Percentiles rank a stretch among this genome's conserved stretches.
phyloP scores from a whole-genome alignment of 768 basidiomycete genomes.

The Suillus cothurnatus region DNA sequence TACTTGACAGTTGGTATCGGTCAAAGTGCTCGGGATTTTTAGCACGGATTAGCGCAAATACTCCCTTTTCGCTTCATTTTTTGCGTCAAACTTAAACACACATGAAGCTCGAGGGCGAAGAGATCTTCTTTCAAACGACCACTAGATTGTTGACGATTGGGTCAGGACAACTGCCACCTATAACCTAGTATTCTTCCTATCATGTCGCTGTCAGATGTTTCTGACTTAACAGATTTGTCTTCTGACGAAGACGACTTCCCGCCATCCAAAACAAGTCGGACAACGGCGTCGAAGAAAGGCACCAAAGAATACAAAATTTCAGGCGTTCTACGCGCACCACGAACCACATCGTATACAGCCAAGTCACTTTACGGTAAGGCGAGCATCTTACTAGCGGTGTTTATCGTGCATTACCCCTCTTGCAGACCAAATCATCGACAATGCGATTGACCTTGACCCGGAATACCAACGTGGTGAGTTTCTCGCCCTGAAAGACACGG shows the following conservation, averaged over 20 bases:
- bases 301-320: slow-evolving; percentile 33
- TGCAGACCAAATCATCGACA: slow-evolving; percentile 50
- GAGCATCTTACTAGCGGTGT: not conserved
- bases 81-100: slow-evolving; percentile 4
- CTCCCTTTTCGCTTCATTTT: not conserved
- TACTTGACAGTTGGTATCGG: not conserved
- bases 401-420: slow-evolving; percentile 9
- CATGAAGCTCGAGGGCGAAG: not conserved
- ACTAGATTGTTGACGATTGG: not conserved
- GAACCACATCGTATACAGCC: slow-evolving; percentile 43
- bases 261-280: slow-evolving; percentile 25
- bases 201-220: slow-evolving; percentile 44
- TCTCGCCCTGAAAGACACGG: not conserved
- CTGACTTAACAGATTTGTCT: slow-evolving; percentile 51
- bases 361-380: slow-evolving; percentile 46
- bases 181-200: not conserved
- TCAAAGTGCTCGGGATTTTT: not conserved
- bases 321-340: slow-evolving; percentile 38
- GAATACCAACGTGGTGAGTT: slow-evolving; percentile 64
- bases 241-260: slow-evolving; percentile 40
- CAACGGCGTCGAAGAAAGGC: slow-evolving; percentile 25
- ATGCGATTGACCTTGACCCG: slow-evolving; percentile 56
- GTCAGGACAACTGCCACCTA: not conserved
- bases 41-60: not conserved
- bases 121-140: slow-evolving; percentile 1